Percentiles rank a stretch among this genome's conserved stretches.
These are phyloP conservation scores for Trichoderma guizhouense DNA, from an alignment of 2,329 filamentous ascomycete species.

Conservation along the genomic window DNA sequence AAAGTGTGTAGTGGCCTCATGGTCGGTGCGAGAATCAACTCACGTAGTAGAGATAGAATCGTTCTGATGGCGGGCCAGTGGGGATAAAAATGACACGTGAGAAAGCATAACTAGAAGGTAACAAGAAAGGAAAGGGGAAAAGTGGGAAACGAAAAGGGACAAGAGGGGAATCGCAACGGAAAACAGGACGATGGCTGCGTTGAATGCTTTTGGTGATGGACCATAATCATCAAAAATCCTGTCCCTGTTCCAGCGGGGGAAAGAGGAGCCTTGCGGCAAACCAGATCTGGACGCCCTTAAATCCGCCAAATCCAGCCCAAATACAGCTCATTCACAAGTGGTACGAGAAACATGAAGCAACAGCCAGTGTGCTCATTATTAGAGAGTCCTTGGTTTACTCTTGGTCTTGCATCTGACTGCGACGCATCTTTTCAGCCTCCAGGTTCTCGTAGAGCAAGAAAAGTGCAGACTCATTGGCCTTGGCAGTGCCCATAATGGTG, in stretches of 20 bases:
- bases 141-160: slow-evolving; percentile 18
- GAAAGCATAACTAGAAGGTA: slow-evolving; percentile 22
- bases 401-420: slow-evolving; percentile 67
- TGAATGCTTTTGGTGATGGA: slow-evolving; percentile 27
- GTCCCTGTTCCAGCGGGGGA: slow-evolving; percentile 42
- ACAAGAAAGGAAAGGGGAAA: slow-evolving; percentile 22
- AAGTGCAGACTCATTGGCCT: slow-evolving; percentile 91
- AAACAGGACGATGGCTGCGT: slow-evolving; percentile 24
- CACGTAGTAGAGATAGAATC: slow-evolving; percentile 16
- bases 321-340: slow-evolving; percentile 32
- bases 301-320: slow-evolving; percentile 51
- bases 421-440: slow-evolving; percentile 97
- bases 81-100: slow-evolving; percentile 24
- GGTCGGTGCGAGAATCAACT: slow-evolving; percentile 13
- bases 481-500: slow-evolving; percentile 94
- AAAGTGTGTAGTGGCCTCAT: slow-evolving; percentile 8
- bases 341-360: slow-evolving; percentile 30
- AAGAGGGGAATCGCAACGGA: slow-evolving; percentile 25
- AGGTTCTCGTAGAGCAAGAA: slow-evolving; percentile 98
- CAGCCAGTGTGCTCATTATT: slow-evolving; percentile 23
- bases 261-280: slow-evolving; percentile 60
- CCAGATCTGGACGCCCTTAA: slow-evolving; percentile 52
- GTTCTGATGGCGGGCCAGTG: slow-evolving; percentile 6
- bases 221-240: slow-evolving; percentile 44
- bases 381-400: slow-evolving; percentile 41